Conservation (phyloP, 2,329 filamentous ascomycete genomes). For the Aspergillus oerlinghausenensis region DNA sequence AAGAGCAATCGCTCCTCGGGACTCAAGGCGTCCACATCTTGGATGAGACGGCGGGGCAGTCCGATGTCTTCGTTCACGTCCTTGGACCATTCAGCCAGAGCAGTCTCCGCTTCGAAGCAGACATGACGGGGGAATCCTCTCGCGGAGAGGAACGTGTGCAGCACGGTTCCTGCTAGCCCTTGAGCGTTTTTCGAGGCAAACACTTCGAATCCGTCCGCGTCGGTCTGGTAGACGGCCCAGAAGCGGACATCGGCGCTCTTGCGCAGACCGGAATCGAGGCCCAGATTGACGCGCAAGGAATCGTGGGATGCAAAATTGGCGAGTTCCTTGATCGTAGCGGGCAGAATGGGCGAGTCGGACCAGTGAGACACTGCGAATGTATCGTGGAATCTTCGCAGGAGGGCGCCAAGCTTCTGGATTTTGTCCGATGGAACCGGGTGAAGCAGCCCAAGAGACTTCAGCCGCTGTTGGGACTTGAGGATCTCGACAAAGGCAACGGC, state of each 20-base stretch:
- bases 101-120: slow-evolving; percentile 38
- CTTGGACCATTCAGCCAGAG: slow-evolving; percentile 34
- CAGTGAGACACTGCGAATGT: slow-evolving; percentile 18
- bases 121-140: slow-evolving; percentile 36
- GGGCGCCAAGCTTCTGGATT: slow-evolving; percentile 30
- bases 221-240: slow-evolving; percentile 39
- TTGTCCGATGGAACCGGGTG: slow-evolving; percentile 34
- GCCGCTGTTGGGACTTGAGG: slow-evolving; percentile 40
- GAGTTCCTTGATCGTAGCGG: slow-evolving; percentile 28
- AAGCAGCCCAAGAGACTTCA: slow-evolving; percentile 40
- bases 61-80: slow-evolving; percentile 24
- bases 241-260: slow-evolving; percentile 34
- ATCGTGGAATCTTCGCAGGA: slow-evolving; percentile 29
- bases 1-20: slow-evolving; percentile 40
- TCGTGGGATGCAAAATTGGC: slow-evolving; percentile 24
- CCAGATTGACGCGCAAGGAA: slow-evolving; percentile 30
- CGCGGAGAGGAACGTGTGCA: slow-evolving; percentile 45
- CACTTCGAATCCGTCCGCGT: slow-evolving; percentile 32
- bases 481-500: slow-evolving; percentile 42
- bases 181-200: slow-evolving; percentile 43
- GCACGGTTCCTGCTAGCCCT: slow-evolving; percentile 39
- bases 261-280: slow-evolving; percentile 40
- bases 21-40: slow-evolving; percentile 41
- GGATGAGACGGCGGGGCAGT: slow-evolving; percentile 36
- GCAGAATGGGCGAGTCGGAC: slow-evolving; percentile 16